Conservation (phyloP, 1,284 basidiomycete genomes). For the Trametes versicolor region DNA sequence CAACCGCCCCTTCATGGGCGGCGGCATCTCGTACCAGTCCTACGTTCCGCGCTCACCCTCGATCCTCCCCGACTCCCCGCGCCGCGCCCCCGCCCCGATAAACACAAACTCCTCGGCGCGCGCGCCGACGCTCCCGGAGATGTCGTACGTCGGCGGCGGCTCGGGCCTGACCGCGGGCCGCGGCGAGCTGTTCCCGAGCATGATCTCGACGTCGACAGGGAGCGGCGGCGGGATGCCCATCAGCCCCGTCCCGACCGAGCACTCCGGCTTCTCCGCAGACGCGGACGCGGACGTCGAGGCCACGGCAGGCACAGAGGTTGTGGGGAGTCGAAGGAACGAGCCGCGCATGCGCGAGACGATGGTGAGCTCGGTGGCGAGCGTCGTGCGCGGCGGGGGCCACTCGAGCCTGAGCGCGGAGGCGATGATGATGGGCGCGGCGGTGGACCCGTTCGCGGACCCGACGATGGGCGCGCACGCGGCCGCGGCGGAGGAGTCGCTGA, state of each 20-base stretch:
- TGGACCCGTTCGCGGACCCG: conserved; percentile 39
- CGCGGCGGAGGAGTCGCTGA: conserved; percentile 10
- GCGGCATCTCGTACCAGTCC: conserved; percentile 27
- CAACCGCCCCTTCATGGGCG: conserved; percentile 24
- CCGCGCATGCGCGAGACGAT: conserved; percentile 30
- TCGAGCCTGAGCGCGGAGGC: conserved; percentile 32
- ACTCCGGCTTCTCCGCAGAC: not conserved
- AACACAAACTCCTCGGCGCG: not conserved
- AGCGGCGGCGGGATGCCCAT: conserved; percentile 21
- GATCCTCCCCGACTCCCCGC: conserved; percentile 30
- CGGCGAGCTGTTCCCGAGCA: conserved; percentile 31
- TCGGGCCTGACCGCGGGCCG: conserved; percentile 20
- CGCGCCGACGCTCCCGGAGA: not conserved
- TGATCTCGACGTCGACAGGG: conserved; percentile 26
- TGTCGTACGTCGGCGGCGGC: conserved; percentile 8
- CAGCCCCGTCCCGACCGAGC: conserved; percentile 21
- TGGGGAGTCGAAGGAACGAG: not conserved
- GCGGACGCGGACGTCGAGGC: not conserved
- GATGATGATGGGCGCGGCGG: conserved; percentile 13
- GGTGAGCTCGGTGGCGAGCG: conserved; percentile 23
- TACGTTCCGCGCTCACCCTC: conserved; percentile 22
- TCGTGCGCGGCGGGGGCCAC: conserved; percentile 23
- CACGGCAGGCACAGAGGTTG: not conserved
- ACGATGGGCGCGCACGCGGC: conserved; percentile 20
- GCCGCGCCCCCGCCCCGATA: not conserved